Conservation (phyloP, 202 grass and related monocot genomes). For the Hordeum pubiflorum region DNA sequence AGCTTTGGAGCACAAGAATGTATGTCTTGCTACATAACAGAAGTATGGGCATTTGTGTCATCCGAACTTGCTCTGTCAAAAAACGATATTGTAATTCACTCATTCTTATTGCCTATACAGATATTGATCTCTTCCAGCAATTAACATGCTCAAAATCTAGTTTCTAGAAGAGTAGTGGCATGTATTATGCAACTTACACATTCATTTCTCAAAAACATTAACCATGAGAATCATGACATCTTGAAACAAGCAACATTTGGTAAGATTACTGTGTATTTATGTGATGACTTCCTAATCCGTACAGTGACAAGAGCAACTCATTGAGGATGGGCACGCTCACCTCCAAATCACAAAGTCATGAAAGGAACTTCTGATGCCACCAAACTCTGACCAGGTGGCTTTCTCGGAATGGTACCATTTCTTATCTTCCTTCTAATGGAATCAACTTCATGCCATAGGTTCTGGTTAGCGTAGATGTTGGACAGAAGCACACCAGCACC, state of each 20-base stretch:
- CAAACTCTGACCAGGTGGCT: constrained; percentile 57
- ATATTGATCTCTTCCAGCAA: neutral
- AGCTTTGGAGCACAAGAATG: neutral
- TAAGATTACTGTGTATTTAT: neutral
- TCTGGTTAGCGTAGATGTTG: constrained; percentile 59
- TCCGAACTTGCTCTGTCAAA: neutral
- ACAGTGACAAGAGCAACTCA: neutral
- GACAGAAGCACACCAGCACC: constrained; percentile 56
- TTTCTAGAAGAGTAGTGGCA: neutral
- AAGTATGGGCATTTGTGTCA: neutral
- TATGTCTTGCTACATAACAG: neutral
- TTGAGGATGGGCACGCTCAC: neutral
- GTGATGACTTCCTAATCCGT: constrained; percentile 4
- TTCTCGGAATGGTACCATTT: constrained; percentile 16
- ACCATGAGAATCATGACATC: neutral
- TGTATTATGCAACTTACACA: neutral
- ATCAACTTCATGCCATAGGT: constrained; percentile 59
- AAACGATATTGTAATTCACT: neutral
- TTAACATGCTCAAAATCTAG: neutral
- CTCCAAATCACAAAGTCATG: constrained; percentile 16
- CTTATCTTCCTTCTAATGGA: constrained; percentile 43
- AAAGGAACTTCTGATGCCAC: constrained; percentile 20
- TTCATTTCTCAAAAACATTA: constrained; percentile 5
- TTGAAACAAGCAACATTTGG: neutral
- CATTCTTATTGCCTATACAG: neutral